Evolutionary conservation across 495 filamentous ascomycete genomes (phyloP), one percentile per base, ranked within the genome.

Genomic region (Podospora pseudoanserina): DNA sequence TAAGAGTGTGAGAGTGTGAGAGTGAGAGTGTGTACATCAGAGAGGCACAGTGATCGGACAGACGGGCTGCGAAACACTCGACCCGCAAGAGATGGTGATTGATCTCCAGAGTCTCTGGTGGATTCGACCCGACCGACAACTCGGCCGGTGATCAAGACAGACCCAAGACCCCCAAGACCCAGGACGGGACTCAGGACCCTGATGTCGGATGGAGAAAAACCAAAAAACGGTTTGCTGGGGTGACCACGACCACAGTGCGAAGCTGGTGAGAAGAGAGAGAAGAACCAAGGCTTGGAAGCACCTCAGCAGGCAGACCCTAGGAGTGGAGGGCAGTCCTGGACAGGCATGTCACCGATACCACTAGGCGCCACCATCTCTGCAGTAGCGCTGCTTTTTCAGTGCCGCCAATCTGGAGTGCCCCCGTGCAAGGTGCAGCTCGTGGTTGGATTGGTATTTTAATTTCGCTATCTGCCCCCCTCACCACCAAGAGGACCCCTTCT

Each of bases 391-490:
- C 28, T 54, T 39, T 39, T 16, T 13, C 60, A 26, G 54, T 18
- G 65, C 63, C 69, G 44, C 53, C 62, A 71, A 66, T 71, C 66
- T 68, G 66, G 63, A 65, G 66, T 66, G 65, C 69, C 66, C 64
- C 57, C 61, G 61, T 63, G 61, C 61, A 32, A 32, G 30, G 39
- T 30, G 60, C 65, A 19, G 65, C 64, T 59, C 55, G 57, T 56
- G 65, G 34, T 49, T 63, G 30, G 53, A 66, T 63, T 66, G 54
- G 66, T 70, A 70, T 59, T 71, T 71, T 71, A 71, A 65, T 71
- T 71, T 68, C 63, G 57, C 19, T 66, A 59, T 9, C 44, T 55
- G 28, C 63, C 68, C 68, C 68, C 69, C 65, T 71, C 69, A 71
- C 66, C 66, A 68, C 69, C 69, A 68, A 71, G 62, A 57, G 59